A percentile compares a stretch with the other conserved stretches of the same genome.
phyloP scores from a whole-genome alignment of 2,329 filamentous ascomycete genomes.

The Stemphylium beticola region DNA sequence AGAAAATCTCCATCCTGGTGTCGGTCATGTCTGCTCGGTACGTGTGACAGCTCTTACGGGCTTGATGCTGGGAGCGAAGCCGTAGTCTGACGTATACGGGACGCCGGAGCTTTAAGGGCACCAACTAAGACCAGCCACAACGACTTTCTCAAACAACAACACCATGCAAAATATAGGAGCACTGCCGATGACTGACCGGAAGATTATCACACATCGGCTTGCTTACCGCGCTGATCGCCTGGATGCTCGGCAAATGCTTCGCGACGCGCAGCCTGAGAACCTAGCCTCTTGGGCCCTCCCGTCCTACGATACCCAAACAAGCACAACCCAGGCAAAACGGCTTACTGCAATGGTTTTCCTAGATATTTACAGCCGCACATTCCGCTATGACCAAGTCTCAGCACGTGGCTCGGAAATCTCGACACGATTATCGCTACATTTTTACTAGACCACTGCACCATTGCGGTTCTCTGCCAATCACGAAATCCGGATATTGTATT shows the following conservation, averaged over 20 bases:
- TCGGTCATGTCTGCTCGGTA: conserved; percentile 1
- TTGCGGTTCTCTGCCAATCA: background rate
- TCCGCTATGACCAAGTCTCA: background rate
- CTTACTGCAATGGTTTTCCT: background rate
- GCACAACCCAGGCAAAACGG: background rate
- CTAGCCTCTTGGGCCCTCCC: background rate
- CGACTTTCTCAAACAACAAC: conserved; percentile 10
- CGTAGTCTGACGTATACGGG: conserved; percentile 15
- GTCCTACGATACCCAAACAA: background rate
- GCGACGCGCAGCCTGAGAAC: background rate
- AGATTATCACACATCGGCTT: background rate
- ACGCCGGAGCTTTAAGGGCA: conserved; percentile 16
- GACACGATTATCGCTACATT: background rate
- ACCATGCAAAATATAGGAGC: conserved; percentile 9
- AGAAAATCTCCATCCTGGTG: background rate
- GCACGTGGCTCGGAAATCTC: background rate
- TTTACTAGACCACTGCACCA: background rate
- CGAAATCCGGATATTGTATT: background rate
- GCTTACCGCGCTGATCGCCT: conserved; percentile 3
- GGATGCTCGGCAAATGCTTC: background rate
- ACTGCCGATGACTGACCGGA: conserved; percentile 1
- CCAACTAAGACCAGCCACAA: conserved; percentile 13
- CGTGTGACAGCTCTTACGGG: conserved; percentile 6
- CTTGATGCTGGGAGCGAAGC: conserved; percentile 18
- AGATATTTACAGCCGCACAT: background rate